Evolutionary conservation across 1,284 basidiomycete species (phyloP), one percentile per base, ranked within the genome.

Genomic region (Mycena sp.): DNA sequence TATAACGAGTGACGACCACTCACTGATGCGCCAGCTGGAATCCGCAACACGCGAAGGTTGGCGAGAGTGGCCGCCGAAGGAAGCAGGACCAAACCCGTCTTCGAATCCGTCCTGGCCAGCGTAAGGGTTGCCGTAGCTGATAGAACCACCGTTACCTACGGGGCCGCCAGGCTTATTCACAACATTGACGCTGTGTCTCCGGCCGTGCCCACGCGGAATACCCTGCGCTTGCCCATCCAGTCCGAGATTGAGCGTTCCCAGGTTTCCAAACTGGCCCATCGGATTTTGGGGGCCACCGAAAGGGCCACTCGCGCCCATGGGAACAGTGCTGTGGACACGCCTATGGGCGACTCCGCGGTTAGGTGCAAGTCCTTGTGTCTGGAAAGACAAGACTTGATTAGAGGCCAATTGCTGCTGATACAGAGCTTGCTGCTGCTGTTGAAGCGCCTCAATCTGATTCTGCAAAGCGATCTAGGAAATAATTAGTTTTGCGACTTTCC

Each of bases 141-240:
- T 80, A n/a, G 84, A 81, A n/a, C 83, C 82, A 6, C n/a, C n/a
- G n/a, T n/a, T n/a, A n/a, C 76, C 78, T 67, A 87, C 85, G 52
- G 81, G 80, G 52, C 73, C 75, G 23, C 73, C 75, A 23, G 85
- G 74, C 77, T 94, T 94, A 74, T 93, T 93, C 63, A 94, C 85
- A 41, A 97, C 94, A 71, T 97, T 98, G 67, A 98, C 93, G 70
- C 95, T 97, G 79, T 98, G 96, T 67, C 97, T 87, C 59, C 97
- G 87, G 49, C 93, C 92, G 75, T 99, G 97, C 28, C 93, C 93
- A 67, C 91, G 88, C 57, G 91, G 91, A 56, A 92, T 77, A 49
- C 85, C 85, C 70, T 86, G 80, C 46, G 83, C 75, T 71, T 91
- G 89, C 16, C 83, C 85, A 70, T 92, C 91, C 40, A 91, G 76